These are phyloP conservation scores for Naganishia antarctica DNA, from an alignment of 768 basidiomycete genomes.

Conservation along the genomic window DNA sequence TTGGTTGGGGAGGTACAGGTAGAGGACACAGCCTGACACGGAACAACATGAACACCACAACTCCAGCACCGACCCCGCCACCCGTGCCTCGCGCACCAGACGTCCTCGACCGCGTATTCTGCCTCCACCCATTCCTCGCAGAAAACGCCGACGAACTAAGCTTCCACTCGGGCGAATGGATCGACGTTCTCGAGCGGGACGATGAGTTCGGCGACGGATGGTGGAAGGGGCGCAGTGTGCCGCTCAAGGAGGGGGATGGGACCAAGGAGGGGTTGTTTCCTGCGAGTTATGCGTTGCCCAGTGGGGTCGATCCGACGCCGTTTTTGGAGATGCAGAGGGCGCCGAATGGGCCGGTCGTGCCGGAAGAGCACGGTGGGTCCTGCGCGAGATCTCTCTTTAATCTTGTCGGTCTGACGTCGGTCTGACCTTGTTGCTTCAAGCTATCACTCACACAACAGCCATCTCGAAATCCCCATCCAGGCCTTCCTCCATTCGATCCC, in stretches of 20 bases:
- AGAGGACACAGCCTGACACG: too few species aligned
- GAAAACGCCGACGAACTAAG: slow-evolving; percentile 91
- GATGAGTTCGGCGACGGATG: slow-evolving; percentile 91
- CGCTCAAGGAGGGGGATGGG: slow-evolving; percentile 37
- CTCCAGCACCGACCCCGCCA: neutral
- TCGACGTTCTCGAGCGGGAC: slow-evolving; percentile 87
- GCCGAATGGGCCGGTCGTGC: neutral
- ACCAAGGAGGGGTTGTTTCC: slow-evolving; percentile 84
- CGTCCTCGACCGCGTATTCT: slow-evolving; percentile 15
- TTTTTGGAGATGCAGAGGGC: slow-evolving; percentile 26
- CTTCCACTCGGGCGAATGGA: slow-evolving; percentile 76
- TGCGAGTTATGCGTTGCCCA: slow-evolving; percentile 52
- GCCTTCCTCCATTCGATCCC: slow-evolving; percentile 2
- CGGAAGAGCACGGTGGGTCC: slow-evolving; percentile 33
- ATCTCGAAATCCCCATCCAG: neutral
- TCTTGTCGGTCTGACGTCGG: too few species aligned
- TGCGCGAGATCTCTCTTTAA: too few species aligned
- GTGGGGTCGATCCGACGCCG: slow-evolving; percentile 23
- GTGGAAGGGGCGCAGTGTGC: slow-evolving; percentile 67
- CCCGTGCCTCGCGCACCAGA: neutral
- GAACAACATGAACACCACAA: neutral
- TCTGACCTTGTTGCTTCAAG: too few species aligned
- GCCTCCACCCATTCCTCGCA: slow-evolving; percentile 51
- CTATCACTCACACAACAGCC: neutral
- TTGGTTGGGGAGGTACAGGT: too few species aligned